Evolutionary conservation across 2,329 filamentous ascomycete species (phyloP), one percentile per base, ranked within the genome.

Genomic region (Aspergillus terreus): DNA sequence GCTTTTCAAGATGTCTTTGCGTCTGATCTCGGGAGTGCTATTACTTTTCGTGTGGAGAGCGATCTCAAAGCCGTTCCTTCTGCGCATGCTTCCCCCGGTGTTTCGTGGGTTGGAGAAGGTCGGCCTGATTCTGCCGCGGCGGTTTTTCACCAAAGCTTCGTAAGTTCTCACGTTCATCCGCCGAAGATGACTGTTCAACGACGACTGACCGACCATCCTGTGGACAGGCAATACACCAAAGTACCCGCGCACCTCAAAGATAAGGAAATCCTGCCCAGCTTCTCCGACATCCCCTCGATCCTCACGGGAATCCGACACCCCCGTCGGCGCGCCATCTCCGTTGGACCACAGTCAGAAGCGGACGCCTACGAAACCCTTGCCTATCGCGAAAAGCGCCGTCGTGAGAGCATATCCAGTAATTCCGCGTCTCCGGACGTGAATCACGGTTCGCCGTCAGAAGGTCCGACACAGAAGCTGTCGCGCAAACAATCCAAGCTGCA

Each of bases 291-390:
- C 19, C 90, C 92, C 3, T 82, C 83, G 30, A 84, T 96, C 65
- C 79, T 96, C 21, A 87, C 85, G 54, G 90, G 85, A 40, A 88
- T 97, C 43, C 84, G 90, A 21, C 85, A 92, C 60, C 88, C 90
- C 0, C 82, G 81, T 12, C 80, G 90, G 55, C 83, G 94, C 47
- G 87, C 91, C 30, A 84, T 97, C 32, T 96, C 91, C 5, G 82
- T 97, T 48, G 94, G 94, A 0, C 94, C 94, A 1, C 94, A 97
- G 72, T 96, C 92, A 43, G 92, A 92, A 54, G 94, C 94, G 2
- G 94, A 99, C 73, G 94, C 91, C 21, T 96, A 96, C 72, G 94
- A 99, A 75, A 90, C 91, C 17, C 78, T 99, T 45, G 94, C 92
- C 5, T 96, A 96, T 66, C 85, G 92, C 17, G 90, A 96, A 60